Evolutionary conservation across 225 moss, liverwort and hornwort species (phyloP).

Genomic region (Neckera pumila): DNA sequence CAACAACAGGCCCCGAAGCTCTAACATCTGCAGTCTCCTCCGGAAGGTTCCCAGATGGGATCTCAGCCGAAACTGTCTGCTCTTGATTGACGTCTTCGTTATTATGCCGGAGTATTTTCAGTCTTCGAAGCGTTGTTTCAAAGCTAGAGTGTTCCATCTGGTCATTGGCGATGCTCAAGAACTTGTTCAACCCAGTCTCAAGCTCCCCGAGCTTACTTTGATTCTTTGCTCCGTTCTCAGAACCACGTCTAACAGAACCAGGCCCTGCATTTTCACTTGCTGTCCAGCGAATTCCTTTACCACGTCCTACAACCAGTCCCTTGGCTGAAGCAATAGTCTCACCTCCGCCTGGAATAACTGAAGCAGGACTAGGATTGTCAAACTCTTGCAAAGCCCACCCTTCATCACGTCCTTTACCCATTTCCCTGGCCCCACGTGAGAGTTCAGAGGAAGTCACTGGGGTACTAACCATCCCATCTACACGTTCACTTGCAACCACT

Average conservation of each 20-base stretch:
- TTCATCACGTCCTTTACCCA: neutral
- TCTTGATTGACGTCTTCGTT: neutral
- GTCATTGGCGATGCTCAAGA: slow-evolving; percentile 1
- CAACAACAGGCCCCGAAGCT: neutral
- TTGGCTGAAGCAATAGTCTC: neutral
- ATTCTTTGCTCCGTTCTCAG: neutral
- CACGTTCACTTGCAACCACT: neutral
- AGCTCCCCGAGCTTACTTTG: neutral
- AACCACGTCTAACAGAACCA: neutral
- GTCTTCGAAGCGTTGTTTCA: slow-evolving; percentile 24
- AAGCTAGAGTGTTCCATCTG: slow-evolving; percentile 31
- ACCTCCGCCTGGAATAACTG: neutral
- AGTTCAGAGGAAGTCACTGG: neutral
- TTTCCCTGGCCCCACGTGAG: neutral
- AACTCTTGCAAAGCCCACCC: neutral
- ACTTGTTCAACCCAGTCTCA: slow-evolving; percentile 17
- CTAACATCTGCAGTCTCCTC: neutral
- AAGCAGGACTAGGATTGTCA: neutral
- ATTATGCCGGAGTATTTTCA: slow-evolving; percentile 19
- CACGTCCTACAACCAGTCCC: slow-evolving; percentile 1
- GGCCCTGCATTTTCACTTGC: neutral
- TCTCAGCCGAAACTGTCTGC: neutral
- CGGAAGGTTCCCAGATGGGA: neutral
- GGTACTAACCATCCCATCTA: neutral
- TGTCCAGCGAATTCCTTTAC: slow-evolving; percentile 6